These are phyloP conservation scores for Fusarium dimerum DNA, from an alignment of 2,329 filamentous ascomycete genomes.

Conservation along the genomic window DNA sequence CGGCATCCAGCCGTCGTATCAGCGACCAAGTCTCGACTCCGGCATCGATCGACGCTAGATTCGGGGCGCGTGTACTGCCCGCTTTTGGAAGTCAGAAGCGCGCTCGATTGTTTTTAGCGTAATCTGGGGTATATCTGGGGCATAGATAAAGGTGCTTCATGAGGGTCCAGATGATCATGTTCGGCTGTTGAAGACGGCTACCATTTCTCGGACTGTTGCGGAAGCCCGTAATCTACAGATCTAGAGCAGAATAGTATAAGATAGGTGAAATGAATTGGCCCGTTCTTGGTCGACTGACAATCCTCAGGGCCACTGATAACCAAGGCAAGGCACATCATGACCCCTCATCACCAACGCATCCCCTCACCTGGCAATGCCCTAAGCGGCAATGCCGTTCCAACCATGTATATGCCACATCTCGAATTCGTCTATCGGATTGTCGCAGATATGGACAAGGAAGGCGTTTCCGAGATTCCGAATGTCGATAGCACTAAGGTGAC, in stretches of 20 bases:
- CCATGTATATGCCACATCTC: conserved; percentile 21
- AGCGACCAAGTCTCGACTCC: background rate
- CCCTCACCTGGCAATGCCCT: conserved; percentile 19
- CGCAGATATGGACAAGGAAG: conserved; percentile 20
- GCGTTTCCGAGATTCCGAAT: conserved; percentile 11
- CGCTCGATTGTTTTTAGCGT: background rate
- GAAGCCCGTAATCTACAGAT: no score
- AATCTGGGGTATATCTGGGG: background rate
- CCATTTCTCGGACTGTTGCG: no score
- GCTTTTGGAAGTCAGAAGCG: background rate
- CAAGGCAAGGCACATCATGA: conserved; percentile 1
- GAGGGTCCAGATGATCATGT: background rate
- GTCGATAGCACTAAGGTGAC: conserved; percentile 9
- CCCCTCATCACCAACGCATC: conserved; percentile 8
- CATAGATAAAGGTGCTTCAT: background rate
- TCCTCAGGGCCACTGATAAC: background rate
- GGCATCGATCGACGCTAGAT: background rate
- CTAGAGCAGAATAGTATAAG: background rate
- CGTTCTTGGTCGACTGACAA: background rate
- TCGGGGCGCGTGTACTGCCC: conserved; percentile 3
- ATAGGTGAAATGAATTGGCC: background rate
- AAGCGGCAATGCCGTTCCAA: conserved; percentile 1
- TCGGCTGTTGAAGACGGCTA: background rate
- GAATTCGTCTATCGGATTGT: conserved; percentile 24
- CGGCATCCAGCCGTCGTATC: background rate